phyloP scores from a whole-genome alignment of 2,329 filamentous ascomycete genomes.

The Penicillium sp. region DNA sequence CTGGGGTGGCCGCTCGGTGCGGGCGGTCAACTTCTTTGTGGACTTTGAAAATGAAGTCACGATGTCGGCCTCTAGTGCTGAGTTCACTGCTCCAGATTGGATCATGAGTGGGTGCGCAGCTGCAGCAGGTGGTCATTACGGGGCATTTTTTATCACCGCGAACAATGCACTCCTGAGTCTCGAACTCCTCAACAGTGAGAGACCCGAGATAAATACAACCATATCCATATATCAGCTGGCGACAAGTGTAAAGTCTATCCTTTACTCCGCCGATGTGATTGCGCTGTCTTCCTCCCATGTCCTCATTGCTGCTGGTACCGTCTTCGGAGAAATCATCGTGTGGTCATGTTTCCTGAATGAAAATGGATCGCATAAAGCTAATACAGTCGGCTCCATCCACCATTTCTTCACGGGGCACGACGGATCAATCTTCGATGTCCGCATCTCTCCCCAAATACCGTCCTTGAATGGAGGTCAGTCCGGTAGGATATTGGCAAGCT shows the following conservation, averaged over 20 bases:
- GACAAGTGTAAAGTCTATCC: slow-evolving; percentile 67
- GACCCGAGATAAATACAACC: slow-evolving; percentile 20
- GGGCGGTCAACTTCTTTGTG: slow-evolving; percentile 36
- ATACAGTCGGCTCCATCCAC: slow-evolving; percentile 45
- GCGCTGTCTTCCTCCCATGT: slow-evolving; percentile 60
- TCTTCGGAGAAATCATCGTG: slow-evolving; percentile 88
- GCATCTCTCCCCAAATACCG: slow-evolving; percentile 62
- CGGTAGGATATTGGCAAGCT: slow-evolving; percentile 74
- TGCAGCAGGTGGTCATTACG: slow-evolving; percentile 26
- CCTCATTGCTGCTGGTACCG: slow-evolving; percentile 82
- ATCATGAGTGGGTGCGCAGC: slow-evolving; percentile 63
- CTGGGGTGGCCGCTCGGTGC: slow-evolving; percentile 67
- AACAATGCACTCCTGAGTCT: slow-evolving; percentile 76
- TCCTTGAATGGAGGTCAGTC: slow-evolving; percentile 37
- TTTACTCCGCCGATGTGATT: slow-evolving; percentile 77
- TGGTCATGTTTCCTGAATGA: slow-evolving; percentile 65
- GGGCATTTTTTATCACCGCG: slow-evolving; percentile 70
- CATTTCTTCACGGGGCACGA: slow-evolving; percentile 70
- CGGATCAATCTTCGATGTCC: slow-evolving; percentile 88
- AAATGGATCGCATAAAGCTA: slow-evolving; percentile 6
- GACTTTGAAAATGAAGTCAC: slow-evolving; percentile 21
- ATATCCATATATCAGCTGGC: slow-evolving; percentile 43
- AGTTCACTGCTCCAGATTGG: slow-evolving; percentile 66
- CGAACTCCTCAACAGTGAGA: slow-evolving; percentile 18
- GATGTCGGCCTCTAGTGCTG: slow-evolving; percentile 36